phyloP scores from a whole-genome alignment of 495 filamentous ascomycete species.

The Lindgomyces ingoldianus region DNA sequence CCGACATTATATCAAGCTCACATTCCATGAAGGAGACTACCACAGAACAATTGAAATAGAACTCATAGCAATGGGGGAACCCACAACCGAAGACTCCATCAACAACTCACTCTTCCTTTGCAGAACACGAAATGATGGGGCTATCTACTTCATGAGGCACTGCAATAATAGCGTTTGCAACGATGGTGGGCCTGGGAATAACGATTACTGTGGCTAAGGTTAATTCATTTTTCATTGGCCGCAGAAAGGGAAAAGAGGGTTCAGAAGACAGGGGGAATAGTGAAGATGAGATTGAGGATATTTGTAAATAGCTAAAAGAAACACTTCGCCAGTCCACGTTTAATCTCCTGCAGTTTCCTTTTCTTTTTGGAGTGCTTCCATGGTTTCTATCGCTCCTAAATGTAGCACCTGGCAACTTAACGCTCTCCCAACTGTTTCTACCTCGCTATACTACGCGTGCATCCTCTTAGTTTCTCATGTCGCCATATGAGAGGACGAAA shows the following conservation, averaged over 20 bases:
- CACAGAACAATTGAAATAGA: neutral
- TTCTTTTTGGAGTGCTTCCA: too few species aligned
- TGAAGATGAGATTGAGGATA: neutral
- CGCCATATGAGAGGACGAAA: too few species aligned
- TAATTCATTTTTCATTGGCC: neutral
- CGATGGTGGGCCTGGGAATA: neutral
- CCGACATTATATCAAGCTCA: neutral
- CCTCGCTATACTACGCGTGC: too few species aligned
- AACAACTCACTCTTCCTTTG: neutral
- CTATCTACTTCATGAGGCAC: neutral
- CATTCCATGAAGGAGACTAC: neutral
- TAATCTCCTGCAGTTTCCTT: too few species aligned
- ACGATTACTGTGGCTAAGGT: neutral
- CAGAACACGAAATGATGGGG: neutral
- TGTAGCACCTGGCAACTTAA: too few species aligned
- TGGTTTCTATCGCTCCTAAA: too few species aligned
- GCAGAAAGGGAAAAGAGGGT: too few species aligned
- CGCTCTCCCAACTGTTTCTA: too few species aligned
- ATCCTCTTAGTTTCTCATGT: too few species aligned
- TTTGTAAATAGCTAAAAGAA: slow-evolving; percentile 3
- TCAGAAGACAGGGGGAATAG: neutral
- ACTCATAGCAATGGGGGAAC: neutral
- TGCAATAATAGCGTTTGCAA: neutral
- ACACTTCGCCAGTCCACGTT: too few species aligned
- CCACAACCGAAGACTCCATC: neutral